Conservation (phyloP, 2,329 filamentous ascomycete species). For the Zopfia rhizophila region DNA sequence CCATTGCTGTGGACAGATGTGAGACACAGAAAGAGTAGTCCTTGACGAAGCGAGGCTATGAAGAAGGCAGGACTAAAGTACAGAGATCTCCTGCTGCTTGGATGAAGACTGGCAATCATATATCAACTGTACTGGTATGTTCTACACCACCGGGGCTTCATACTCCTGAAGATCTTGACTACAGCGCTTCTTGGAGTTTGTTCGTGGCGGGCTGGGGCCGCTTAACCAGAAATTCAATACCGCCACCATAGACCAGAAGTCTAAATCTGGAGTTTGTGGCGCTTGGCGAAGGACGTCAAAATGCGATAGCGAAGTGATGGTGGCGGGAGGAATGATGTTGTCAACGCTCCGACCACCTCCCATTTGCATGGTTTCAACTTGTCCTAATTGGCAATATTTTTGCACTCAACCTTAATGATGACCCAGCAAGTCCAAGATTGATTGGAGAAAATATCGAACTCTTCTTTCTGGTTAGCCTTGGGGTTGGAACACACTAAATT, state of each 20-base stretch:
- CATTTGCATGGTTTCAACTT: too few relatives aligned
- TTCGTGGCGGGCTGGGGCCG: conserved; percentile 1
- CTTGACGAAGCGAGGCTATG: background rate
- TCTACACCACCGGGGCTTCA: conserved; percentile 3
- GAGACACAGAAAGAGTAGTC: background rate
- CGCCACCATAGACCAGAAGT: conserved; percentile 18
- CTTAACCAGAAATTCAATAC: conserved; percentile 20
- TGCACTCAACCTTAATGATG: too few relatives aligned
- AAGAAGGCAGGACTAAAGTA: background rate
- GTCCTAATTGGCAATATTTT: too few relatives aligned
- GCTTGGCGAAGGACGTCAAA: conserved; percentile 15
- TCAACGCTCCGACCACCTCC: too few relatives aligned
- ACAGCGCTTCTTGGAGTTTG: background rate
- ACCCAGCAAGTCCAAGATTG: too few relatives aligned
- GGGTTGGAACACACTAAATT: too few relatives aligned
- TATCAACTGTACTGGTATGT: conserved; percentile 5
- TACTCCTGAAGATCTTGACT: conserved; percentile 11
- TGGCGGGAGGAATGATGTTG: too few relatives aligned
- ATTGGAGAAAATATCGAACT: too few relatives aligned
- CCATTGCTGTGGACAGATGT: conserved; percentile 22
- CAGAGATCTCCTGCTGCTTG: conserved; percentile 10
- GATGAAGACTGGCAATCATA: conserved; percentile 11
- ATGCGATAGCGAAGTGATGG: too few relatives aligned
- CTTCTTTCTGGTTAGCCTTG: too few relatives aligned
- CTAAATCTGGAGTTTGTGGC: too few relatives aligned